Conservation (phyloP, 2,329 filamentous ascomycete genomes). For the Hymenoscyphus occultus region DNA sequence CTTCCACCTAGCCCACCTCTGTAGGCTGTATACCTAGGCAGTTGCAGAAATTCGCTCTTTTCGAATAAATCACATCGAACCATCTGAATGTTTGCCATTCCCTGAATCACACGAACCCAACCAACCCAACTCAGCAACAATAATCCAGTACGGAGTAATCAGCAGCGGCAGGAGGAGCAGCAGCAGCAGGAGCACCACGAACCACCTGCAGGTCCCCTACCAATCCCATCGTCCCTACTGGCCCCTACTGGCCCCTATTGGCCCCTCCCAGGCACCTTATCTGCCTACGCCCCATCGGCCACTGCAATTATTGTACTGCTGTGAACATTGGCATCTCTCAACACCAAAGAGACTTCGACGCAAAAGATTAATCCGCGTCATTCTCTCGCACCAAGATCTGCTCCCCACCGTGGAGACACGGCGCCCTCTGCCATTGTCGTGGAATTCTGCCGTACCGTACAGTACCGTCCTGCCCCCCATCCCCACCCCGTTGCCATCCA, state of each 20-base stretch:
- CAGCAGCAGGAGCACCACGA: not conserved
- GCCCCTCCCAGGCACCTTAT: not conserved
- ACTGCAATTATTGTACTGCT: constrained; percentile 1
- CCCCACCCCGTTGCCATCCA: too few species aligned
- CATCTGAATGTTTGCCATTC: too few species aligned
- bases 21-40: too few species aligned
- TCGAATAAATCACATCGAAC: too few species aligned
- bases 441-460: not conserved
- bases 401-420: not conserved
- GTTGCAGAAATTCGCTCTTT: too few species aligned
- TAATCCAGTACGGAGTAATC: too few species aligned
- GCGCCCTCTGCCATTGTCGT: not conserved
- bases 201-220: not conserved
- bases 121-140: too few species aligned
- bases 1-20: too few species aligned
- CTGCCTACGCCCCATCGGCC: not conserved
- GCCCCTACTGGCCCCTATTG: not conserved
- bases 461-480: too few species aligned
- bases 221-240: not conserved
- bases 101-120: too few species aligned
- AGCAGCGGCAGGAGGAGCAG: too few species aligned
- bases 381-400: not conserved
- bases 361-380: not conserved
- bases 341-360: not conserved
- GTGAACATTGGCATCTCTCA: not conserved